Conservation (phyloP, 2,329 filamentous ascomycete genomes). For the Lachnellula arida region DNA sequence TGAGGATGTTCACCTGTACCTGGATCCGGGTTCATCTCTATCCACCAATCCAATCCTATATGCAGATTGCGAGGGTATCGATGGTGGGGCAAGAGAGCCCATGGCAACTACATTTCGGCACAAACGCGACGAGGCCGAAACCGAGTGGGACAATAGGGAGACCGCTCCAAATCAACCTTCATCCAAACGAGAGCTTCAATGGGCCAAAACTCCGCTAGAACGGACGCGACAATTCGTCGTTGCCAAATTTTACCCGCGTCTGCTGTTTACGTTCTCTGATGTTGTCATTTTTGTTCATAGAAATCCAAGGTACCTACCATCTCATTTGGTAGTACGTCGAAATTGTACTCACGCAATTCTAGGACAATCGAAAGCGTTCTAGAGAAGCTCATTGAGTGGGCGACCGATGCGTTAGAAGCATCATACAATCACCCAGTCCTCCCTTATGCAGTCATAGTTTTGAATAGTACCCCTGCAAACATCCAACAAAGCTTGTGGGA, state of each 20-base stretch:
- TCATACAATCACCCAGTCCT: constrained; percentile 6
- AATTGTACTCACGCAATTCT: not conserved
- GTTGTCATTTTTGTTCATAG: not conserved
- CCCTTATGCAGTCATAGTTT: constrained; percentile 9
- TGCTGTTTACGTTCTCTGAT: not conserved
- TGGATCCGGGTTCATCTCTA: not conserved
- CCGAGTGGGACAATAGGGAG: not conserved
- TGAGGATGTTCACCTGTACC: constrained; percentile 8
- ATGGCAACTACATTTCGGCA: not conserved
- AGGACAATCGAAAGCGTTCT: constrained; percentile 7
- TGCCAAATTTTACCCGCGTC: not conserved
- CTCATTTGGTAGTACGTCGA: not conserved
- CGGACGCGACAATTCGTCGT: not conserved
- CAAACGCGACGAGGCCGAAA: not conserved
- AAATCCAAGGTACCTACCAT: not conserved
- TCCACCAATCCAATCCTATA: not conserved
- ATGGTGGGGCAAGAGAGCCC: constrained; percentile 5
- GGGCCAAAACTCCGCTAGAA: not conserved
- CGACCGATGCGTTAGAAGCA: constrained; percentile 1
- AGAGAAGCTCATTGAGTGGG: constrained; percentile 9
- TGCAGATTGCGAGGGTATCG: constrained; percentile 11
- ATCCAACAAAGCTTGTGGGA: constrained; percentile 2
- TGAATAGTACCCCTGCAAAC: constrained; percentile 4
- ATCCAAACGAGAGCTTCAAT: not conserved
- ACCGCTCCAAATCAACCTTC: constrained; percentile 31